Conservation (phyloP, 202 grass and related monocot species). For the Hordeum pubiflorum region DNA sequence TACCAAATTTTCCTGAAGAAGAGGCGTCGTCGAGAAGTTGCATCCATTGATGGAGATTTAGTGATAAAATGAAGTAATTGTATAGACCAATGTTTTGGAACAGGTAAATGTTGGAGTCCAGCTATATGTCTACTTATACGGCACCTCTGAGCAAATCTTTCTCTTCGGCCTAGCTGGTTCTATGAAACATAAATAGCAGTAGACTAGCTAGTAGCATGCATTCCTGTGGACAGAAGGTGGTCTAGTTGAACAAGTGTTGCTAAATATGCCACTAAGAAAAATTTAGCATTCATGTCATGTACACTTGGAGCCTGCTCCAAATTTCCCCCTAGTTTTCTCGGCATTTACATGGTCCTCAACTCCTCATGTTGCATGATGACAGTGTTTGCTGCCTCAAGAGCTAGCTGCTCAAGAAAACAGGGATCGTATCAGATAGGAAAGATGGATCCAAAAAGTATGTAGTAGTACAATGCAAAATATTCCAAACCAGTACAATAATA, state of each 20-base stretch:
- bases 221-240: not conserved
- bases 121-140: conserved; percentile 3
- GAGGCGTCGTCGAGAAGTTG: not conserved
- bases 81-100: not conserved
- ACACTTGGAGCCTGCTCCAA: not conserved
- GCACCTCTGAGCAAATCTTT: conserved; percentile 3
- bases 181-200: conserved; percentile 1
- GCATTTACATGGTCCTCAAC: not conserved
- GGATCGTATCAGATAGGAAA: conserved; percentile 4
- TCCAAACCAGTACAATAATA: conserved; percentile 15
- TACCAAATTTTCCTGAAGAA: conserved; percentile 4
- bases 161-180: not conserved
- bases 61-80: not conserved
- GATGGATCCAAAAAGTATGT: not conserved
- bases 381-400: not conserved
- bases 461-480: not conserved
- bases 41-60: not conserved
- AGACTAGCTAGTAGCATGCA: not conserved
- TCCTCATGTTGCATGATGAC: conserved; percentile 6
- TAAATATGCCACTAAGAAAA: too few relatives aligned
- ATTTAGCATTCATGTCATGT: too few relatives aligned
- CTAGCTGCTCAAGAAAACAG: not conserved
- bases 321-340: not conserved
- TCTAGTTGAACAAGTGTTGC: not conserved
- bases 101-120: conserved; percentile 3